Conservation (phyloP, 1,139 yeast species). For the Pichia sp. region DNA sequence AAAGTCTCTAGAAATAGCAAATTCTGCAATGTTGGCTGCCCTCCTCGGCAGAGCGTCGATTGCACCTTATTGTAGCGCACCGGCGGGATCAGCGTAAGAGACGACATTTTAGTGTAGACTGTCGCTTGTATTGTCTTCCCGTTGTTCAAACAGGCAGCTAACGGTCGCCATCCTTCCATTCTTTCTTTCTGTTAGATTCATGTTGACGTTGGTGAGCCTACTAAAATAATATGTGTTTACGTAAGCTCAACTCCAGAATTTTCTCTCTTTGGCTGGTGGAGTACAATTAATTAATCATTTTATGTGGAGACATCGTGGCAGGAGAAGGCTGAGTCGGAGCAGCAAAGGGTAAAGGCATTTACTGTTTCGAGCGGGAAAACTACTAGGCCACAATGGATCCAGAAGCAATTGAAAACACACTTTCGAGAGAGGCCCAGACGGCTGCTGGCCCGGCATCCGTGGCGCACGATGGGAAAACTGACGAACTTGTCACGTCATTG, state of each 20-base stretch:
- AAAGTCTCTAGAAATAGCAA: conserved; percentile 66
- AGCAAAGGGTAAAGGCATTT: neutral
- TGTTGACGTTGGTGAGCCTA: neutral
- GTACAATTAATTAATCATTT: neutral
- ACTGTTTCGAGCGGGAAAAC: neutral
- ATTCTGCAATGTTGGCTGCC: conserved; percentile 77
- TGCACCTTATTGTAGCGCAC: conserved; percentile 70
- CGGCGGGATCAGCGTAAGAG: conserved; percentile 61
- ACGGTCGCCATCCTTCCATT: neutral
- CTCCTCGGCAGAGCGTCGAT: conserved; percentile 72
- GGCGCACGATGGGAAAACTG: conserved; percentile 36
- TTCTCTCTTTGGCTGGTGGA: neutral
- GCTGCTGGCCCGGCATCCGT: conserved; percentile 8
- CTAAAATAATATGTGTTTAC: neutral
- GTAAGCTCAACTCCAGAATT: neutral
- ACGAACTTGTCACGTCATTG: conserved; percentile 44
- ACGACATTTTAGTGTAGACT: conserved; percentile 3
- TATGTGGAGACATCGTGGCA: neutral
- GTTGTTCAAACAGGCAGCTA: too few relatives aligned
- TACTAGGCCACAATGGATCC: conserved; percentile 12
- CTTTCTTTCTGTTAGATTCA: neutral
- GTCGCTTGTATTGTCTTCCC: neutral
- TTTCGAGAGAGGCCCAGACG: conserved; percentile 4
- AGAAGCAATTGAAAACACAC: conserved; percentile 13
- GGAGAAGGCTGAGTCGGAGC: neutral